Conservation (phyloP, 805 yeast species). For the Jamesozyma hellenica region DNA sequence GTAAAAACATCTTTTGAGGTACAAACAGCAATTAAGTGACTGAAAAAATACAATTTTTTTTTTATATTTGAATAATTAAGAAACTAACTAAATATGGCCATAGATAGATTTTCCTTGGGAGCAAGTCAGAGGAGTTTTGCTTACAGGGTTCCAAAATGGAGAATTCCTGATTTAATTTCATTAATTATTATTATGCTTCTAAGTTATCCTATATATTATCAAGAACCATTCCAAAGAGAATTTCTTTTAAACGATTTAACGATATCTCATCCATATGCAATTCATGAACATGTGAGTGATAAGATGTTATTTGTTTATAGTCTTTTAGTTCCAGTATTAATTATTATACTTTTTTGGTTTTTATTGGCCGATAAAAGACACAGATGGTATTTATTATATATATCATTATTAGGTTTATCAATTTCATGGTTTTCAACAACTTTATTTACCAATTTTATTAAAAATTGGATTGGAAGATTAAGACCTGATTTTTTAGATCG, state of each 20-base stretch:
- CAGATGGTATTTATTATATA: slow-evolving; percentile 48
- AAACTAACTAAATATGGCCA: slow-evolving; percentile 12
- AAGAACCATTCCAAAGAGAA: slow-evolving; percentile 65
- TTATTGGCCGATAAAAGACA: slow-evolving; percentile 37
- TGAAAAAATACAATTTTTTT: no score
- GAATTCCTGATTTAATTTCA: slow-evolving; percentile 30
- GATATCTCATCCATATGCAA: slow-evolving; percentile 73
- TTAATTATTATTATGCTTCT: slow-evolving; percentile 25
- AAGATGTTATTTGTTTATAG: slow-evolving; percentile 45
- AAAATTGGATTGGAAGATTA: slow-evolving; percentile 79
- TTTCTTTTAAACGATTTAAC: slow-evolving; percentile 68
- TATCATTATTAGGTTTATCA: slow-evolving; percentile 57
- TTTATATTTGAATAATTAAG: not conserved
- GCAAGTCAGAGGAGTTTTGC: slow-evolving; percentile 10
- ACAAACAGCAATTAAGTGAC: no score
- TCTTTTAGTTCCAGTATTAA: slow-evolving; percentile 38
- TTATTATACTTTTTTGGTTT: slow-evolving; percentile 30
- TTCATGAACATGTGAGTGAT: slow-evolving; percentile 58
- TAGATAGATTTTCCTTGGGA: slow-evolving; percentile 20
- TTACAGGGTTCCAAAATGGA: slow-evolving; percentile 29
- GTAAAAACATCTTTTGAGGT: no score
- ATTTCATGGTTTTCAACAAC: slow-evolving; percentile 51
- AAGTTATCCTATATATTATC: slow-evolving; percentile 27
- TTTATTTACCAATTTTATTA: slow-evolving; percentile 60
- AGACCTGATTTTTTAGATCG: slow-evolving; percentile 89